These are phyloP conservation scores for Conringia planisiliqua DNA, from an alignment of 345 rosid species.

Conservation along the genomic window DNA sequence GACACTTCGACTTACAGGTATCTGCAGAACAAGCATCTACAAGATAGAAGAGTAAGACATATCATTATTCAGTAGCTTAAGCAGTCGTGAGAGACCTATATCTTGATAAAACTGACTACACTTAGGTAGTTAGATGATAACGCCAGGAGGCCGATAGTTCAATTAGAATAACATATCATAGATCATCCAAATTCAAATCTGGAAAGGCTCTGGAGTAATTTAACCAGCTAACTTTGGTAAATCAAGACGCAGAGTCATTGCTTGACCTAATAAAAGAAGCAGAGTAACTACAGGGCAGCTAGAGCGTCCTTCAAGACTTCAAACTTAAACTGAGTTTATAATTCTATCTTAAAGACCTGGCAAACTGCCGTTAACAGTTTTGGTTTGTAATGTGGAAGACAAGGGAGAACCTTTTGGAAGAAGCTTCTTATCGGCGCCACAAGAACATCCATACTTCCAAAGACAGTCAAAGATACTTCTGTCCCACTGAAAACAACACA, in stretches of 20 bases:
- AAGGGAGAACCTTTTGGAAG: constrained; percentile 59
- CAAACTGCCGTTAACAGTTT: background rate
- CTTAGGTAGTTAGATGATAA: background rate
- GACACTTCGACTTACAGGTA: constrained; percentile 61
- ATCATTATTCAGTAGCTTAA: background rate
- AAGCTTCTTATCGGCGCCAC: constrained; percentile 41
- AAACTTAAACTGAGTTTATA: background rate
- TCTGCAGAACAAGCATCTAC: constrained; percentile 78
- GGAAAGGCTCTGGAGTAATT: too few species aligned
- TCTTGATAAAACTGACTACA: constrained; percentile 8
- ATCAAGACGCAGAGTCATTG: background rate
- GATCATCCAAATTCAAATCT: too few species aligned
- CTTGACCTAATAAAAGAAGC: background rate
- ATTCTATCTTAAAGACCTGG: background rate
- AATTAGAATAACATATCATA: background rate
- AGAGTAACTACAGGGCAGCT: background rate
- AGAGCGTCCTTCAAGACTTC: constrained; percentile 1
- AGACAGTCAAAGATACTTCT: constrained; percentile 54
- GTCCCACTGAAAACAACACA: constrained; percentile 57
- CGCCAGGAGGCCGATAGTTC: background rate
- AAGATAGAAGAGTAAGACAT: constrained; percentile 31
- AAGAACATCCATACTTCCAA: constrained; percentile 48
- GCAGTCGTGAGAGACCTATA: background rate
- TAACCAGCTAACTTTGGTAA: background rate
- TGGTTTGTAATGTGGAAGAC: background rate